These are phyloP conservation scores for Solanum peruvianum DNA, from an alignment of 257 asterid species.

Conservation along the genomic window DNA sequence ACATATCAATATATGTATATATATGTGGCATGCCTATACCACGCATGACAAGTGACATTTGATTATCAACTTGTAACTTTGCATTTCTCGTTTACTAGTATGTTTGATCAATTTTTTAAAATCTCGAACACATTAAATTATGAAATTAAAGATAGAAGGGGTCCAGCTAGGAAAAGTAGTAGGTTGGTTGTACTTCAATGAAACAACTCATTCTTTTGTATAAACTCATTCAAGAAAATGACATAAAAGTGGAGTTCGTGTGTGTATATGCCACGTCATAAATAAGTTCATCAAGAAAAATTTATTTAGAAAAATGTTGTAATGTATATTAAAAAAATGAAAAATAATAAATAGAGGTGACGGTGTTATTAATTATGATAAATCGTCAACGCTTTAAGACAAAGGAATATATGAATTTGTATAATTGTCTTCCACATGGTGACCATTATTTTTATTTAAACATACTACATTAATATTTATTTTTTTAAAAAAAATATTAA, in stretches of 20 bases:
- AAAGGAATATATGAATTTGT: background rate
- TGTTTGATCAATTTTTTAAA: background rate
- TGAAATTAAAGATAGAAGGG: background rate
- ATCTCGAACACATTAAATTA: background rate
- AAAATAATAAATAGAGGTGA: background rate
- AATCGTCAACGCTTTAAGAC: background rate
- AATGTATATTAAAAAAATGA: background rate
- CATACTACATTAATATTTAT: background rate
- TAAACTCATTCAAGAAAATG: background rate
- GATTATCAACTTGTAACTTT: background rate
- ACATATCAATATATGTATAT: background rate
- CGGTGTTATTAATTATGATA: background rate
- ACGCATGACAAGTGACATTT: background rate
- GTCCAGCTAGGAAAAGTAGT: background rate
- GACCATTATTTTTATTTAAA: background rate
- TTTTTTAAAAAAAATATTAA: background rate
- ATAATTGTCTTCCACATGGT: background rate
- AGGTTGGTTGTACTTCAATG: background rate
- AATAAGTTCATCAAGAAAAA: background rate
- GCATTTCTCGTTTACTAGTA: background rate
- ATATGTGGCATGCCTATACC: background rate
- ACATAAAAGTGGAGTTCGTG: conserved; percentile 1
- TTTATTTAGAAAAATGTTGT: background rate
- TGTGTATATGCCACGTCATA: background rate
- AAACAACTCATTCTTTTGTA: background rate